Conservation (phyloP, 768 basidiomycete species). For the Filobasidium wieringae region DNA sequence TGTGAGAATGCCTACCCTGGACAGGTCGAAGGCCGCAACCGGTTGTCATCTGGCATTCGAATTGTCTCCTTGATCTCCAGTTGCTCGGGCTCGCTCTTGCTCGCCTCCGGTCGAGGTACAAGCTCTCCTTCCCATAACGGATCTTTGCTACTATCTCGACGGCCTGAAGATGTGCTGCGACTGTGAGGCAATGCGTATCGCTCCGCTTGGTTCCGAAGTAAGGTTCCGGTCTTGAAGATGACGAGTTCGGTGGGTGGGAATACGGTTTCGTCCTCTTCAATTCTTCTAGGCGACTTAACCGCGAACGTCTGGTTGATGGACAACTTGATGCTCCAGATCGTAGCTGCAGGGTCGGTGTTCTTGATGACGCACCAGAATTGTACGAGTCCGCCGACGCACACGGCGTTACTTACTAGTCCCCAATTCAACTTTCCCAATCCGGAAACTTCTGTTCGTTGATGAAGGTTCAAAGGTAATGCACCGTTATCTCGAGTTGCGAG, state of each 20-base stretch:
- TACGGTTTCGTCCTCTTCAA: slow-evolving; percentile 20
- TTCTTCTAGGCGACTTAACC: slow-evolving; percentile 27
- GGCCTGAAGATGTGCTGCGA: neutral
- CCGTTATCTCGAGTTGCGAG: slow-evolving; percentile 5
- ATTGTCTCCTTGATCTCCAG: slow-evolving; percentile 1
- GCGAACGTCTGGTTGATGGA: slow-evolving; percentile 24
- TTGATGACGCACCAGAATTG: neutral
- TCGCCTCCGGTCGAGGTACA: slow-evolving; percentile 15
- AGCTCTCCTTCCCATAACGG: slow-evolving; percentile 25
- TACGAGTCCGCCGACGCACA: slow-evolving; percentile 10
- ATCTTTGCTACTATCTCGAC: neutral
- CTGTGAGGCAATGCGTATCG: neutral
- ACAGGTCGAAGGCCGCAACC: slow-evolving; percentile 28
- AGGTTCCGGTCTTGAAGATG: slow-evolving; percentile 1
- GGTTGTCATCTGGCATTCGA: slow-evolving; percentile 29
- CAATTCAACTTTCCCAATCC: slow-evolving; percentile 6
- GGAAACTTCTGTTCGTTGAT: neutral
- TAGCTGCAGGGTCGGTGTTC: slow-evolving; percentile 7
- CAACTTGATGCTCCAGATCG: slow-evolving; percentile 29
- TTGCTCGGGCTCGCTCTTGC: slow-evolving; percentile 13
- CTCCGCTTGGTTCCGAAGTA: neutral
- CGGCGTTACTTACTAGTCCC: slow-evolving; percentile 10
- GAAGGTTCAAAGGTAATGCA: slow-evolving; percentile 5
- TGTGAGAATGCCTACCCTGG: slow-evolving; percentile 28
- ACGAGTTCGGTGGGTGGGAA: slow-evolving; percentile 16